phyloP scores from a whole-genome alignment of 208 protist species.

The Leishmania amazonensis region DNA sequence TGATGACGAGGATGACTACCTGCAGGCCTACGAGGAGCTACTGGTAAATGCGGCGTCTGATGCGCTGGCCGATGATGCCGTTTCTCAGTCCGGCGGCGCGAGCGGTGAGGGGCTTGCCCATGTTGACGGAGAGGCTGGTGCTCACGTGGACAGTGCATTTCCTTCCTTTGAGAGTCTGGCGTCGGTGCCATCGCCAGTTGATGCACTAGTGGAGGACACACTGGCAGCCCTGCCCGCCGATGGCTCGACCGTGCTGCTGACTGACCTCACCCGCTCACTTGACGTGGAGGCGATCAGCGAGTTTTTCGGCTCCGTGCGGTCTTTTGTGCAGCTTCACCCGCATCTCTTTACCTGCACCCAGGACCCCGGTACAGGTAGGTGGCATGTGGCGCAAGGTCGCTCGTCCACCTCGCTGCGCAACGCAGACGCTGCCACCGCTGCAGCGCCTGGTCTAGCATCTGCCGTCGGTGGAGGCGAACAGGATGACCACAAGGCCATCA shows the following conservation, averaged over 20 bases:
- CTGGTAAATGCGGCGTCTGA: slow-evolving; percentile 33
- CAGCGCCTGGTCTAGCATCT: not conserved
- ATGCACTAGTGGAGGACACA: slow-evolving; percentile 36
- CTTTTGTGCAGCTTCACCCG: slow-evolving; percentile 56
- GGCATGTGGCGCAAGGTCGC: slow-evolving; percentile 33
- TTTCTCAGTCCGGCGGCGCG: not conserved
- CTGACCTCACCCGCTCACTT: slow-evolving; percentile 48
- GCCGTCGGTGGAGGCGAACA: not conserved
- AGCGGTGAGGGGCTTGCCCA: not conserved
- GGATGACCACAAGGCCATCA: not conserved
- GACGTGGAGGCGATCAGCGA: slow-evolving; percentile 63
- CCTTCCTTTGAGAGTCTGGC: not conserved
- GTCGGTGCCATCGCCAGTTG: slow-evolving; percentile 4
- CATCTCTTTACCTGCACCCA: slow-evolving; percentile 43
- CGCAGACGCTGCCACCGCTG: not conserved
- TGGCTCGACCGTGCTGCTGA: slow-evolving; percentile 50
- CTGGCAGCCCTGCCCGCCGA: slow-evolving; percentile 53
- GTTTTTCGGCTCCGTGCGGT: slow-evolving; percentile 53
- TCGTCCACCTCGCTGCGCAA: not conserved
- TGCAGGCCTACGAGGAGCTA: slow-evolving; percentile 75
- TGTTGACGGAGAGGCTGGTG: not conserved
- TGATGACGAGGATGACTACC: slow-evolving; percentile 32
- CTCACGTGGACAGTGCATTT: not conserved
- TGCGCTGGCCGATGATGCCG: not conserved
- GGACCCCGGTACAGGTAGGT: slow-evolving; percentile 29